Percentiles rank a stretch among this genome's conserved stretches.
Evolutionary conservation across 495 filamentous ascomycete genomes (phyloP).

Genomic region (Aspergillus sclerotiicarbonarius): DNA sequence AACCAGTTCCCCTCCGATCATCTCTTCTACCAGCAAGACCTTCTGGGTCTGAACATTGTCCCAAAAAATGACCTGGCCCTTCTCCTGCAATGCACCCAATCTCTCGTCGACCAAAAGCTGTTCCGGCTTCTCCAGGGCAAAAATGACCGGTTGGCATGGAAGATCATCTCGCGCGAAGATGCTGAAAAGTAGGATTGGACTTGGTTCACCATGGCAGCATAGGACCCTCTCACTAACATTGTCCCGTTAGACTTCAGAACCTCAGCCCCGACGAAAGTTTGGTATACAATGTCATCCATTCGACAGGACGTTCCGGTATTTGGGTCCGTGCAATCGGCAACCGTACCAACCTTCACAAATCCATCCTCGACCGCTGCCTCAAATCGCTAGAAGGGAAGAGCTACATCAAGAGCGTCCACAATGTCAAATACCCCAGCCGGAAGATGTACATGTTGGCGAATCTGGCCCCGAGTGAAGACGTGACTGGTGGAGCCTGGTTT

Average conservation of each 20-base stretch:
- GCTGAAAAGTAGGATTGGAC: constrained; percentile 60
- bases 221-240: background rate
- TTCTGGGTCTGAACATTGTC: constrained; percentile 59
- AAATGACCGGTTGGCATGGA: constrained; percentile 61
- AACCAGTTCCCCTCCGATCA: constrained; percentile 44
- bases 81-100: constrained; percentile 60
- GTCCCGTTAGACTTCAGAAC: constrained; percentile 55
- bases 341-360: constrained; percentile 74
- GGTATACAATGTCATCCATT: constrained; percentile 83
- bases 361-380: constrained; percentile 68
- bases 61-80: constrained; percentile 56
- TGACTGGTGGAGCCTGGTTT: constrained; percentile 92
- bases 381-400: constrained; percentile 79
- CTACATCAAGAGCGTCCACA: constrained; percentile 75
- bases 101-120: constrained; percentile 63
- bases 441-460: constrained; percentile 66
- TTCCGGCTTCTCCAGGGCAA: constrained; percentile 57
- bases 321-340: constrained; percentile 81
- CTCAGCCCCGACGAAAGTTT: constrained; percentile 70
- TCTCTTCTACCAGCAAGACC: constrained; percentile 65
- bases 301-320: constrained; percentile 73
- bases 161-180: constrained; percentile 63
- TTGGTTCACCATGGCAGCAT: constrained; percentile 5
- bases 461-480: constrained; percentile 76
- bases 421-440: constrained; percentile 57